phyloP scores from a whole-genome alignment of 1,284 basidiomycete species.

The Melampsora larici-populina region DNA sequence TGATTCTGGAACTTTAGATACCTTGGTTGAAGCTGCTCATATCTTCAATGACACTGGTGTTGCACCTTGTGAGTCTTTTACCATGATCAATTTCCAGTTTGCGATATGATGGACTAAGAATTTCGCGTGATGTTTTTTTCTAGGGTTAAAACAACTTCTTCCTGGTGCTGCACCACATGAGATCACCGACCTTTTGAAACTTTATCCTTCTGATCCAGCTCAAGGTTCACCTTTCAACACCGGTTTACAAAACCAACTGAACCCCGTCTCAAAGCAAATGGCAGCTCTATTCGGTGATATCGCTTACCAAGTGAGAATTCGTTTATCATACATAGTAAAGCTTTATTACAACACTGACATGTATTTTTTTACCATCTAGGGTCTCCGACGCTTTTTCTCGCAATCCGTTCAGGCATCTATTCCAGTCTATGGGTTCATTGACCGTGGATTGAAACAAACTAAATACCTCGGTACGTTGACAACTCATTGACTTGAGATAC shows the following conservation, averaged over 20 bases:
- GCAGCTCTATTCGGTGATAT: not conserved
- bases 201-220: not conserved
- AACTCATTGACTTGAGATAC: too few species aligned
- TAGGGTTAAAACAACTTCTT: not conserved
- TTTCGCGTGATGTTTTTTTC: not conserved
- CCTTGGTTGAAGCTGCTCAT: not conserved
- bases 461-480: not conserved
- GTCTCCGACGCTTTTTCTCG: not conserved
- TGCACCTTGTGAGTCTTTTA: not conserved
- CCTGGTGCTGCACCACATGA: not conserved
- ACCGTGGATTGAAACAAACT: not conserved
- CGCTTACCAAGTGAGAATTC: not conserved
- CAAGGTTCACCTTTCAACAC: too few species aligned
- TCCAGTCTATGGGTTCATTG: not conserved
- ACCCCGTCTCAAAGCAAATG: too few species aligned
- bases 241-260: too few species aligned
- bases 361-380: not conserved
- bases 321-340: too few species aligned
- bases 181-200: not conserved
- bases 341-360: not conserved
- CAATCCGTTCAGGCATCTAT: not conserved
- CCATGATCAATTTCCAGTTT: too few species aligned
- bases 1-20: not conserved
- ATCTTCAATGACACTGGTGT: not conserved
- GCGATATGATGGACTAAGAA: too few species aligned